phyloP scores from a whole-genome alignment of 768 basidiomycete genomes.

The Cystobasidium tubakii region DNA sequence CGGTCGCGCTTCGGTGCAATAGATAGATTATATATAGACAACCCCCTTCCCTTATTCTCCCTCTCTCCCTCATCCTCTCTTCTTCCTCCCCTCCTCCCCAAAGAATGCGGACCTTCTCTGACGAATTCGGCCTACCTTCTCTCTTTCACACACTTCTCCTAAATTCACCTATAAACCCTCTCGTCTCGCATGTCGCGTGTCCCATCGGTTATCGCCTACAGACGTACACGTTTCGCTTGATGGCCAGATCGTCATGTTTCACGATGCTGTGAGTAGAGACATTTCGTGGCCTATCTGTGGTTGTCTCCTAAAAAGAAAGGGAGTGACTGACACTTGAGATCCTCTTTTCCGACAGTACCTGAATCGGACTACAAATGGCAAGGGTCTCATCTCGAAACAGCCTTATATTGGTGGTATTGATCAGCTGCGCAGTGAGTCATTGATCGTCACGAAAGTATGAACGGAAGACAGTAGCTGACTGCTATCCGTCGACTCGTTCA shows the following conservation, averaged over 20 bases:
- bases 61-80: background rate
- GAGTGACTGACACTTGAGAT: no score
- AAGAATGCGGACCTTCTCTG: constrained; percentile 1
- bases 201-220: constrained; percentile 51
- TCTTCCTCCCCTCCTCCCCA: background rate
- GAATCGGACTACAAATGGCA: constrained; percentile 70
- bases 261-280: constrained; percentile 66
- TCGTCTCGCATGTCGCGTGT: no score
- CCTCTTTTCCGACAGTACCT: constrained; percentile 51
- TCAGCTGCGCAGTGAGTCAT: constrained; percentile 66
- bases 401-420: constrained; percentile 68
- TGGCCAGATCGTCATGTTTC: constrained; percentile 85
- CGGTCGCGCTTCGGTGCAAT: no score
- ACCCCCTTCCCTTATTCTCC: background rate
- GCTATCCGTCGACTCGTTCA: no score
- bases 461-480: no score
- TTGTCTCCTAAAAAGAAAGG: background rate
- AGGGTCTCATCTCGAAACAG: constrained; percentile 63
- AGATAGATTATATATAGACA: no score
- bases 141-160: background rate
- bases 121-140: background rate
- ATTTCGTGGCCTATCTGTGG: background rate
- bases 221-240: constrained; percentile 93
- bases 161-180: no score
- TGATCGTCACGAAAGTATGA: no score